Base-by-base conservation (phyloP, 2,329 filamentous ascomycete species). In the Fusarium odoratissimum region DNA sequence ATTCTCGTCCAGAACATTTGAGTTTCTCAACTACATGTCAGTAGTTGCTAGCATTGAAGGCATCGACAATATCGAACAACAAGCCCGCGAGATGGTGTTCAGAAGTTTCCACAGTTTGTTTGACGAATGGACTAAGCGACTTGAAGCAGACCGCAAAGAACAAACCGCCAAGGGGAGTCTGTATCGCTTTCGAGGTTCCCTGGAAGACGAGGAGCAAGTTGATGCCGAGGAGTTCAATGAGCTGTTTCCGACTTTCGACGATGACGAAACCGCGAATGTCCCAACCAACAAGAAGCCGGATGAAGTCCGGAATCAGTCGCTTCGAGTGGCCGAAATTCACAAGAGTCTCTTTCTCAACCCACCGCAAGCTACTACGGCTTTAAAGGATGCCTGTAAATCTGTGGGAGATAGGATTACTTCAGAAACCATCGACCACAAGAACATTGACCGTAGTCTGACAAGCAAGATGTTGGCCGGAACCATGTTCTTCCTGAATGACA, bases 111-210 rank as follows among this genome's bases (percentile, higher is more conserved):
- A 93, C 58, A 85, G 84, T 21, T 91, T 97, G 77, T 97, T 95
- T 77, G 84, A 90, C 21, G 88, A 95, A 56, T 99, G 95, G 95
- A 93, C 90, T 74, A 88, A 89, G 56, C 92, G 92, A 78, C 88
- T 97, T 5, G 89, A 92, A 59, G 86, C 90, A 25, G 95, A 98
- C 72, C 92, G 94, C 76, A 90, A 91, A 75, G 89, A 93, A 51
- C 91, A 93, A 74, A 91, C 93, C 23, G 88, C 89, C 33, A 93
- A 92, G 69, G 90, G 89, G 9, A 95, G 93, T 70, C 82, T 97
- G 42, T 99, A 97, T 81, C 91, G 91, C 25, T 98, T 96, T 83
- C 90, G 91, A 71, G 95, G 95, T 37, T 91, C 91, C 42, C 84
- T 89, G 42, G 92, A 95, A 68, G 91, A 95, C 52, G 90, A 93